Conservation (phyloP, 805 yeast species). For the Teunomyces aglyptinius region DNA sequence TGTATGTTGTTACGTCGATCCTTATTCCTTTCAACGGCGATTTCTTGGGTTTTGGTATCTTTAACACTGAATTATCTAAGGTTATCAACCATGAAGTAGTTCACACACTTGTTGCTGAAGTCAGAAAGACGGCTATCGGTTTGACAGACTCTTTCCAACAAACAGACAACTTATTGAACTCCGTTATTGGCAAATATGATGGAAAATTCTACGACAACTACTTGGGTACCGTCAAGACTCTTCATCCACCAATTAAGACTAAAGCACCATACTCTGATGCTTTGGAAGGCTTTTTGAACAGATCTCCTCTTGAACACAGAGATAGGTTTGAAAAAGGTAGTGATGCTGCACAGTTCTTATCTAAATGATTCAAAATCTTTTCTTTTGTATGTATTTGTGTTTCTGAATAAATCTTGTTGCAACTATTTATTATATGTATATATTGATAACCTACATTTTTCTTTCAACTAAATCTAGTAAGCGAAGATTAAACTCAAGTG, state of each 20-base stretch:
- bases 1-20: constrained; percentile 31
- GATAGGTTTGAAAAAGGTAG: constrained; percentile 37
- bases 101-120: constrained; percentile 31
- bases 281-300: constrained; percentile 41
- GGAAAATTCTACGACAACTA: constrained; percentile 46
- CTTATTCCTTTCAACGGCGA: constrained; percentile 36
- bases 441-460: no score
- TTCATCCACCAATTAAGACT: constrained; percentile 31
- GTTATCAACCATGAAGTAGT: constrained; percentile 24
- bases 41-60: constrained; percentile 36
- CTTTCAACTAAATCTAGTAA: no score
- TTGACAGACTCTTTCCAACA: constrained; percentile 45
- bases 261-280: constrained; percentile 43
- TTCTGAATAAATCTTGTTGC: neutral
- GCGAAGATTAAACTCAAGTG: no score
- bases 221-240: constrained; percentile 33
- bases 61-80: constrained; percentile 29
- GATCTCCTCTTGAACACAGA: constrained; percentile 35
- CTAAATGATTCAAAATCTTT: constrained; percentile 14
- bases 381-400: neutral
- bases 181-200: constrained; percentile 42
- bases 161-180: constrained; percentile 42
- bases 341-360: constrained; percentile 32
- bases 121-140: constrained; percentile 42
- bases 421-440: no score